Evolutionary conservation across 331 rosid genomes (phyloP).

Genomic region (Quercus lobata): DNA sequence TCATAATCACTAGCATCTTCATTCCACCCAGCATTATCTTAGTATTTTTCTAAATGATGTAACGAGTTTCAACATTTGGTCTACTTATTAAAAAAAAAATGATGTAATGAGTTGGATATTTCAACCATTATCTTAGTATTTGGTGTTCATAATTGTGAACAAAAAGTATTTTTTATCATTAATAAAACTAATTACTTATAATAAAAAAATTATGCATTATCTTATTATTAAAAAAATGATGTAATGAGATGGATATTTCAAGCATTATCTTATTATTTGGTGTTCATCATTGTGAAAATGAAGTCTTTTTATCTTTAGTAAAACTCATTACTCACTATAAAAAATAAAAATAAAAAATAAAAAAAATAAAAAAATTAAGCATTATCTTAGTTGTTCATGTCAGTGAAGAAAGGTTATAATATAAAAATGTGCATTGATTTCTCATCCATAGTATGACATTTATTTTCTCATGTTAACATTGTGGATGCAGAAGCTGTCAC

Average conservation of each 20-base stretch:
- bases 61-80: too few species aligned
- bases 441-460: neutral
- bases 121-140: neutral
- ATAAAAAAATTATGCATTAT: too few species aligned
- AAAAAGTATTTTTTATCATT: too few species aligned
- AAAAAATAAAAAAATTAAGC: too few species aligned
- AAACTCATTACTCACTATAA: too few species aligned
- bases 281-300: neutral
- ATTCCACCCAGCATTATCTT: neutral
- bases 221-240: neutral
- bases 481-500: constrained; percentile 65
- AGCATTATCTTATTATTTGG: neutral
- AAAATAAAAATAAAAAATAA: too few species aligned
- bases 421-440: neutral
- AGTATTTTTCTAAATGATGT: too few species aligned
- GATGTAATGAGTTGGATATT: neutral
- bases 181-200: too few species aligned
- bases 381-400: neutral
- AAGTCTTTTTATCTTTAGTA: too few species aligned
- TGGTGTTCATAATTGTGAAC: neutral
- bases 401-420: neutral
- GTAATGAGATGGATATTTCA: neutral
- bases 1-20: neutral
- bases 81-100: too few species aligned
- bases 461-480: neutral